A percentile compares a stretch with the other conserved stretches of the same genome.
These are phyloP conservation scores for Yamadazyma sp. DNA, from an alignment of 1,139 yeast species.

Conservation along the genomic window DNA sequence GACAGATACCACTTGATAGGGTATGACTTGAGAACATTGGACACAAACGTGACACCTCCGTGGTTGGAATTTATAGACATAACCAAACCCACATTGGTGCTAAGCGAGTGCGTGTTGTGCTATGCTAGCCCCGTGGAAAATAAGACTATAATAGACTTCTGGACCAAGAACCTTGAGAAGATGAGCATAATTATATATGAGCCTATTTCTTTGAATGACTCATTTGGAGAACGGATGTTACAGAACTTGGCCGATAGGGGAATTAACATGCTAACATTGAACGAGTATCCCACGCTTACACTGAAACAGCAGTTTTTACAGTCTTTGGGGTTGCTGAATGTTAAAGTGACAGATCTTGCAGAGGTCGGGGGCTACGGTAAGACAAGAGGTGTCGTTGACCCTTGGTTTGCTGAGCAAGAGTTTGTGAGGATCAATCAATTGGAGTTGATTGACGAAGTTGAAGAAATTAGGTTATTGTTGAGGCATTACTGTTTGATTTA, in stretches of 20 bases:
- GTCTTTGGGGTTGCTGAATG: conserved; percentile 21
- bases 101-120: conserved; percentile 91
- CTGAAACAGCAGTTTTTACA: conserved; percentile 42
- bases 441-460: conserved; percentile 87
- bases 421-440: conserved; percentile 53
- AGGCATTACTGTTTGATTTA: conserved; percentile 65
- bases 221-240: conserved; percentile 82
- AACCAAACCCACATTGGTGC: conserved; percentile 61
- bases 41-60: conserved; percentile 1
- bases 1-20: conserved; percentile 54
- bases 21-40: conserved; percentile 49
- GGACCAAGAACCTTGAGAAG: conserved; percentile 24
- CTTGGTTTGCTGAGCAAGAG: conserved; percentile 53
- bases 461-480: conserved; percentile 73
- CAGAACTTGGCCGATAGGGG: conserved; percentile 71
- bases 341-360: conserved; percentile 54
- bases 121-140: conserved; percentile 66
- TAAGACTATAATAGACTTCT: conserved; percentile 46
- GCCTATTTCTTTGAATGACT: conserved; percentile 73
- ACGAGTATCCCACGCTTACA: conserved; percentile 35
- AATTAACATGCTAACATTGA: conserved; percentile 61
- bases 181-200: conserved; percentile 69
- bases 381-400: conserved; percentile 1
- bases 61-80: conserved; percentile 25
- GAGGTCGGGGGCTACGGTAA: conserved; percentile 54